Conservation (phyloP, 225 moss, liverwort and hornwort genomes). For the Thuidium tamariscinum region DNA sequence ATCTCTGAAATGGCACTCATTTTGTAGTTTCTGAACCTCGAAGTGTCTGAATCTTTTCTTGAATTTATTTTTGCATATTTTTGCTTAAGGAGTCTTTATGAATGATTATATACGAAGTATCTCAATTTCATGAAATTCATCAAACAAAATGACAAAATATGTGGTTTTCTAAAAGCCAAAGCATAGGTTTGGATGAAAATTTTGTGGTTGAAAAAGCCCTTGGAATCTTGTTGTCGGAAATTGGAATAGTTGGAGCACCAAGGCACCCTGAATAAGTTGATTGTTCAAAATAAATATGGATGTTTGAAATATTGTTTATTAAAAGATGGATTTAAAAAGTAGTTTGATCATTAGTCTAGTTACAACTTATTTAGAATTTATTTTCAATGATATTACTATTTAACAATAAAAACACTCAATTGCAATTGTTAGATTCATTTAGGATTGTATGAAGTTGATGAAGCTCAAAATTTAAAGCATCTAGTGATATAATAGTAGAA, state of each 20-base stretch:
- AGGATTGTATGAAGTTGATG: not conserved
- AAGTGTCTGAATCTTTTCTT: not conserved
- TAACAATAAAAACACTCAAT: not conserved
- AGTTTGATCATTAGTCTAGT: accelerated
- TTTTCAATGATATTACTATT: not conserved
- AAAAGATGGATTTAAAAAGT: not conserved
- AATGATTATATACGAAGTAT: no score
- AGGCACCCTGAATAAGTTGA: no score
- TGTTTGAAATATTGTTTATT: not conserved
- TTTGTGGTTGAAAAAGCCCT: not conserved
- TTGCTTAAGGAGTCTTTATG: not conserved
- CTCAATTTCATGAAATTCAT: not conserved
- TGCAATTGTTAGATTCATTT: not conserved
- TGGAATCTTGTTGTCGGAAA: accelerated
- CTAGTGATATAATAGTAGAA: not conserved
- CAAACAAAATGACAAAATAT: accelerated
- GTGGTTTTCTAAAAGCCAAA: not conserved
- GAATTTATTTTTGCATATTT: not conserved
- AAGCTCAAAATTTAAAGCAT: accelerated
- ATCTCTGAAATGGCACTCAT: not conserved
- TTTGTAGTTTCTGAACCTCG: not conserved
- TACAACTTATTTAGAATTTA: not conserved
- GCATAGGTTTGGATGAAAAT: not conserved
- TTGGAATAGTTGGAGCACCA: accelerated
- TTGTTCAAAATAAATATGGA: not conserved